These are phyloP conservation scores for Termitomyces titanicus DNA, from an alignment of 768 basidiomycete genomes.

Conservation along the genomic window DNA sequence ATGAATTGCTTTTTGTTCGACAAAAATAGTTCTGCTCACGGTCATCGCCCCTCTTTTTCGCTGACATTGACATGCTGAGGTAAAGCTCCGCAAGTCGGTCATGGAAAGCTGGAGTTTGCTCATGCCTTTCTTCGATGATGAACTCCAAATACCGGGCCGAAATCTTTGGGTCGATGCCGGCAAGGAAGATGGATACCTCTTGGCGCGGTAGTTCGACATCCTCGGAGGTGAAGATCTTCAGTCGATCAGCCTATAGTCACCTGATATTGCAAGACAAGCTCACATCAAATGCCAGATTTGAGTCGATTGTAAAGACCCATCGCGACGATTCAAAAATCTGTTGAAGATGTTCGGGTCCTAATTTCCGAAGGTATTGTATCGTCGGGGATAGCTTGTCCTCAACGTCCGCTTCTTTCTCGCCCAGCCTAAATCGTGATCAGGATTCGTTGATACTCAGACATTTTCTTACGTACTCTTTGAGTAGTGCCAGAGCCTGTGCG, in stretches of 20 bases:
- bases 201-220: slow-evolving; percentile 86
- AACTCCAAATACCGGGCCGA: slow-evolving; percentile 84
- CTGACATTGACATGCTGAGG: slow-evolving; percentile 58
- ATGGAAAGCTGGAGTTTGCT: slow-evolving; percentile 68
- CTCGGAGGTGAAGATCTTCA: slow-evolving; percentile 91
- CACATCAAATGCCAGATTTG: slow-evolving; percentile 75
- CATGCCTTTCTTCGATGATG: slow-evolving; percentile 70
- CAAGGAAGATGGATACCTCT: slow-evolving; percentile 75
- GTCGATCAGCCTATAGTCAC: not conserved
- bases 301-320: slow-evolving; percentile 82
- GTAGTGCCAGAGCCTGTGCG: slow-evolving; percentile 73
- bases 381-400: slow-evolving; percentile 82
- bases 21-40: slow-evolving; percentile 32
- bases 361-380: slow-evolving; percentile 85
- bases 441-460: not conserved
- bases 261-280: not conserved
- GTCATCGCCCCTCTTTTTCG: slow-evolving; percentile 57
- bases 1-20: slow-evolving; percentile 1
- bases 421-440: slow-evolving; percentile 53
- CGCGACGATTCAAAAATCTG: slow-evolving; percentile 78
- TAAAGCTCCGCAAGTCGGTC: slow-evolving; percentile 90
- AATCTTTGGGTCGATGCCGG: slow-evolving; percentile 61
- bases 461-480: slow-evolving; percentile 66
- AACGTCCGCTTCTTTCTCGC: slow-evolving; percentile 71
- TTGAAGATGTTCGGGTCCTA: slow-evolving; percentile 77